Base-by-base conservation (phyloP, 2,329 filamentous ascomycete species). In the Pseudocercospora vitis region DNA sequence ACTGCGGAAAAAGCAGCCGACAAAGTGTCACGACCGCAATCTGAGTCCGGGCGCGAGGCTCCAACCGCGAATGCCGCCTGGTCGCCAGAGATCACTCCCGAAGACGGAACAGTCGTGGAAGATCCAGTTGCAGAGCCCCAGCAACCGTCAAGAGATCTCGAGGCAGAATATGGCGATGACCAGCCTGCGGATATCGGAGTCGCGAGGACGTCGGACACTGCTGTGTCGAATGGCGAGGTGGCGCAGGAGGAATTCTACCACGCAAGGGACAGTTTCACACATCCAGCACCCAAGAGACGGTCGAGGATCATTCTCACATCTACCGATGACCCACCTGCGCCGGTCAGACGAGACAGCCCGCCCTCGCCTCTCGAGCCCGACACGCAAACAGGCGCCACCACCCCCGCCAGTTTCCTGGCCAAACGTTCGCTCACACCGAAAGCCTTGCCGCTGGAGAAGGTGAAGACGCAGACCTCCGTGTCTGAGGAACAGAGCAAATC, bases 151-250 rank as follows among this genome's bases (percentile, higher is more conserved):
- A 19, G 50, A n/a, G 52, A 52, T 18, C 16, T 29, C 9, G 35
- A 39, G 23, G 21, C 33, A 16, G 29, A 33, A n/a, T 28, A 60
- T 7, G 18, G 24, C 16, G 37, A 52, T 11, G 57, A 55, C 24
- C n/a, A 33, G 31, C 14, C 19, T 16, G 52, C 39, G 12, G 53
- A 53, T 32, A 76, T 76, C 57, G 74, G 74, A 44, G 64, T 76
- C 32, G 75, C 74, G 14, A 71, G 62, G 45, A 75, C 74, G 4
- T 73, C 74, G 9, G 69, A 76, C 58, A 57, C 50, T 7, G 59
- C 48, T 18, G 54, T 59, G 4, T 49, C 59, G 14, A 53, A 56
- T 23, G 46, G 52, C 28, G 48, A 44, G 23, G 8, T 45, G 42
- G 23, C 42, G n/a, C 37, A 48, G 29, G 59, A 59, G 18, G 50